phyloP scores from a whole-genome alignment of 768 basidiomycete genomes.

The Russula vinacea region DNA sequence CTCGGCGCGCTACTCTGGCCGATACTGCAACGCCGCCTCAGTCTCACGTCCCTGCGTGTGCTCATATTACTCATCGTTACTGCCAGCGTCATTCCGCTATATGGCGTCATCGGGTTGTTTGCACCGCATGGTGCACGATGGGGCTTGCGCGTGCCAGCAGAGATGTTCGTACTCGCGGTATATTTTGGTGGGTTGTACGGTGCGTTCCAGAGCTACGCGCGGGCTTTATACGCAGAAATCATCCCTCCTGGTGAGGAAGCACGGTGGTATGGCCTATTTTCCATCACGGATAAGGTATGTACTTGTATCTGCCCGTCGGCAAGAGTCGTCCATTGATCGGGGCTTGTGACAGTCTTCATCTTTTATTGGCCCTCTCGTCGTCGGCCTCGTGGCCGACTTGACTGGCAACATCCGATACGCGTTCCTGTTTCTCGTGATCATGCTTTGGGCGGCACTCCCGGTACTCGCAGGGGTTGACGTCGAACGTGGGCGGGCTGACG shows the following conservation, averaged over 20 bases:
- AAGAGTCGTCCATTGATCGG: slow-evolving; percentile 9
- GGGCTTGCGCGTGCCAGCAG: slow-evolving; percentile 49
- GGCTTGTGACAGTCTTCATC: slow-evolving; percentile 66
- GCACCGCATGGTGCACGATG: slow-evolving; percentile 46
- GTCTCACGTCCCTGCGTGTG: slow-evolving; percentile 64
- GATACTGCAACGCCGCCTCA: slow-evolving; percentile 35
- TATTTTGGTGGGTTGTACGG: no score
- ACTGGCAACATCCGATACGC: slow-evolving; percentile 74
- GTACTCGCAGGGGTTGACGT: slow-evolving; percentile 68
- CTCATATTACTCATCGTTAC: slow-evolving; percentile 64
- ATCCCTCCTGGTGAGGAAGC: no score
- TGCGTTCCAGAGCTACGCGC: no score
- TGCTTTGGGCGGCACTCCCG: slow-evolving; percentile 81
- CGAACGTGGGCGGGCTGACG: slow-evolving; percentile 57
- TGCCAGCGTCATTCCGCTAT: slow-evolving; percentile 66
- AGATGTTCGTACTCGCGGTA: no score
- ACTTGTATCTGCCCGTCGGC: not conserved
- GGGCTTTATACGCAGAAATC: no score
- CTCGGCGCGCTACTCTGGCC: slow-evolving; percentile 81
- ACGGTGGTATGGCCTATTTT: no score
- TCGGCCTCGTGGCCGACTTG: slow-evolving; percentile 80
- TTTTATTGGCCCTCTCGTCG: slow-evolving; percentile 86
- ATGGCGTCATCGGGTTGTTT: slow-evolving; percentile 81
- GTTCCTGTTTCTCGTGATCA: slow-evolving; percentile 80
- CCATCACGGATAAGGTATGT: no score